Base-by-base conservation (phyloP, 306 rosid species). In the Calophaca sinica region DNA sequence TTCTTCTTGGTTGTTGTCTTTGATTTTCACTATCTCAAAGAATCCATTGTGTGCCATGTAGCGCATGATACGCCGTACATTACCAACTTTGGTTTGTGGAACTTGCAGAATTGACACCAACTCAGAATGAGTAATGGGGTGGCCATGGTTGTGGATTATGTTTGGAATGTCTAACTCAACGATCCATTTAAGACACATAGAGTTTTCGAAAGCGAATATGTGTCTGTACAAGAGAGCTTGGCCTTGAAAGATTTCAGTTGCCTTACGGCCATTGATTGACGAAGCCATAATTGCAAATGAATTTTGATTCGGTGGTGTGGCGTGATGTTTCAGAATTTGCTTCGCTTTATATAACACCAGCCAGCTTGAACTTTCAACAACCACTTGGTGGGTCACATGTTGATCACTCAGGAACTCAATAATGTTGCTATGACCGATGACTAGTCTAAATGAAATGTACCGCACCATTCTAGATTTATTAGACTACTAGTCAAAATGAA, bases 81-180 rank as follows among this genome's bases (percentile, higher is more conserved):
- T 12, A 5, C 9, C 13, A 2, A 75, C 2, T 62, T 76, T 88
- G 6, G 78, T 5, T 0, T 59, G 79, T 45, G 73, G 81, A 68
- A 86, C 31, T 3, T 86, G 54, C 14, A 88, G 82, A 7, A 68
- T 77, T n/a, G 84, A 70, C 50, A 71, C 79, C 73, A 88, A 70
- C 5, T 84, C 49, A 1, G 67, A 36, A 7, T 84, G 83, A 26
- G 84, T 73, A 11, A 85, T 75, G 1, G 92, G 89, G 58, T 83
- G 42, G 49, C 83, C 80, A 49, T 74, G 76, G 11, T 6, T 78
- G 76, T 80, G 71, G 26, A 80, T 80, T 39, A 74, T 80, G 50
- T 32, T 38, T 68, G 84, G 77, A 50, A 80, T 61, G 68, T 15
- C 7, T 13, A 74, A 55, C 64, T 85, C 68, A 74, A 88, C 7